Evolutionary conservation across 495 filamentous ascomycete species (phyloP), one percentile per base, ranked within the genome.

Genomic region (Lichina pygmaea): DNA sequence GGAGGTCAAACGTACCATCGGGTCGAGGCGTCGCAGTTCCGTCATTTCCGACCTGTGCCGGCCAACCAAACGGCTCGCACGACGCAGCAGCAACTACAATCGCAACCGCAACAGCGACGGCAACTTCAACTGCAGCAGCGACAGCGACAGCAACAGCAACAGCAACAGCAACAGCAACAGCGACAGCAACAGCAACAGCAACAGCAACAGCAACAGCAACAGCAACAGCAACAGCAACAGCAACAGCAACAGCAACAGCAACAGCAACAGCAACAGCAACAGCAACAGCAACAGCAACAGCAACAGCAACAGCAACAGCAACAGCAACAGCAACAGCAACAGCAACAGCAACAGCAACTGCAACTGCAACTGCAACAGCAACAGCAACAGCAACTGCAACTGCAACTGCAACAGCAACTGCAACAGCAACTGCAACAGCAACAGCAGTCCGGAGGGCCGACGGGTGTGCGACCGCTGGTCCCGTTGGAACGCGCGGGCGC

Each of bases 331-430:
- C 24, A 24, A 24, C 24, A 24, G 1, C 24, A 24, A 24, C 24
- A 24, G 24, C 24, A 24, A 24, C 24, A 3, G 9, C 8, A 12
- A 15, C 43, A 43, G 34, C 46, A 42, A 3, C 46, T 32, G 8
- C 2, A 9, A n/a, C 49, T 40, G n/a, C 49, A 51, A 30, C 42
- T 44, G 9, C 40, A 47, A n/a, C 44, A 44, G 43, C 7, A 16
- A 0, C 24, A 24, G 24, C 24, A 24, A 24, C 24, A 24, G 24
- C 24, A 24, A 24, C 1, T 24, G 24, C 24, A 24, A 24, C 24
- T 2, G 4, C 24, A 24, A 30, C 36, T 34, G 24, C 34, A 41
- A n/a, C 43, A 46, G 11, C 24, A 15, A n/a, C 47, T 37, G 40
- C 24, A 24, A 1, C 24, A 4, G 24, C 24, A 24, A 24, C 24